Base-by-base conservation (phyloP, 495 filamentous ascomycete genomes). In the Diplogelasinospora grovesii region DNA sequence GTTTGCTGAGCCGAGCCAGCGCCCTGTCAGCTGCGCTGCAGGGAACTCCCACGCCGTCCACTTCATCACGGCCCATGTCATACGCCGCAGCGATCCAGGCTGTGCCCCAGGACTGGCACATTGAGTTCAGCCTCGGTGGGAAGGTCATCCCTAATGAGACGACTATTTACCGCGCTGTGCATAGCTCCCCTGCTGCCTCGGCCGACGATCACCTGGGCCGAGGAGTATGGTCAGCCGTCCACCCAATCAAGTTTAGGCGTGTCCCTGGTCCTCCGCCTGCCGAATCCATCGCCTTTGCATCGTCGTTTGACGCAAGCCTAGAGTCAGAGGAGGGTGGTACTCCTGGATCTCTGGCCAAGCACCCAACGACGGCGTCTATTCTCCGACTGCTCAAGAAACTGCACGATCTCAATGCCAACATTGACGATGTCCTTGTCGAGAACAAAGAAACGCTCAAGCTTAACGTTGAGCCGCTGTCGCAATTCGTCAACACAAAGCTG, bases 401-500 rank as follows among this genome's bases (percentile, higher is more conserved):
- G 11, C 92, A 99, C 49, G 85, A 89, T 41, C 73, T 99, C 51
- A 99, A 97, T 54, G 78, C 86, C 11, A 96, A 95, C 32, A 78
- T 99, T 15, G 92, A 95, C 45, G 93, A 97, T 56, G 87, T 97
- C n/a, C 61, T 97, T 28, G 82, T 85, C n/a, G 89, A 93, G 33
- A 85, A 86, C 50, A 82, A 83, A 52, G 81, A 83, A 32, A 64
- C 71, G 3, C 59, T 82, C 27, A 79, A 74, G 36, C 65, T 95
- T 31, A 86, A 82, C 27, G 66, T 72, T 13, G 92, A 97, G 61
- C 85, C 90, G 5, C 57, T 95, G 27, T 82, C 90, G 8, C 93
- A 97, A 50, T 97, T 99, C 53, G 92, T 99, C 62, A 99, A 99
- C 53, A 95, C 90, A 0, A 99, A 99, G 63, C 75, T 99, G 34